Conservation (phyloP, 371 early-diverging fungal genomes). For the Haplosporangium sp. region DNA sequence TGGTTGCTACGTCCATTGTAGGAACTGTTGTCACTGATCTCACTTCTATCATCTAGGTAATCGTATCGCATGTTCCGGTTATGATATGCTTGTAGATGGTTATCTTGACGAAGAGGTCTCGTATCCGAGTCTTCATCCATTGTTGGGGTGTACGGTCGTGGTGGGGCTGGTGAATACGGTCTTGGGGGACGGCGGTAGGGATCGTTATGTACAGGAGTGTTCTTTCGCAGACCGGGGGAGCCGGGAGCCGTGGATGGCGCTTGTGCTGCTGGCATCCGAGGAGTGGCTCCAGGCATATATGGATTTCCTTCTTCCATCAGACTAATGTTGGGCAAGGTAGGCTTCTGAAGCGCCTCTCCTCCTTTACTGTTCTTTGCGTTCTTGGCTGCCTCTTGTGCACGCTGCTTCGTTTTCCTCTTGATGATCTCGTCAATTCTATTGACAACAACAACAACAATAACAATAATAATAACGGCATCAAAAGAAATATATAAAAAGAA, state of each 20-base stretch:
- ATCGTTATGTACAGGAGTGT: constrained; percentile 30
- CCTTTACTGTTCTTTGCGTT: constrained; percentile 32
- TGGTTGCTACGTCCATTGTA: constrained; percentile 39
- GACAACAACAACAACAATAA: too few species aligned
- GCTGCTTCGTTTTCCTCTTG: constrained; percentile 43
- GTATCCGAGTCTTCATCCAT: constrained; percentile 48
- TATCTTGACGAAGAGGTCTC: constrained; percentile 41
- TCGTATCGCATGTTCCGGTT: constrained; percentile 47
- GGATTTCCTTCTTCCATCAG: constrained; percentile 37
- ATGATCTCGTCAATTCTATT: constrained; percentile 53
- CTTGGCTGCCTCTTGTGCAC: constrained; percentile 45
- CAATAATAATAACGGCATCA: too few species aligned
- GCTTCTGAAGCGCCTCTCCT: constrained; percentile 33
- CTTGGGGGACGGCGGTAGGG: constrained; percentile 48
- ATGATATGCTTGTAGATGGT: constrained; percentile 49
- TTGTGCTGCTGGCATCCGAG: constrained; percentile 30
- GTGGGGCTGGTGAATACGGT: constrained; percentile 50
- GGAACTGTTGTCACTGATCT: constrained; percentile 46
- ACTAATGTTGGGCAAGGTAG: constrained; percentile 44
- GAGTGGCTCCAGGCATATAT: constrained; percentile 27
- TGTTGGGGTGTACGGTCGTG: constrained; percentile 47
- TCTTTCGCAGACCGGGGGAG: constrained; percentile 45
- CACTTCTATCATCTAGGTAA: constrained; percentile 45
- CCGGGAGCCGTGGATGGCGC: constrained; percentile 40
- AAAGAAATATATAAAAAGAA: too few species aligned